phyloP scores from a whole-genome alignment of 768 basidiomycete species.

The Austroboletus eburneus region DNA sequence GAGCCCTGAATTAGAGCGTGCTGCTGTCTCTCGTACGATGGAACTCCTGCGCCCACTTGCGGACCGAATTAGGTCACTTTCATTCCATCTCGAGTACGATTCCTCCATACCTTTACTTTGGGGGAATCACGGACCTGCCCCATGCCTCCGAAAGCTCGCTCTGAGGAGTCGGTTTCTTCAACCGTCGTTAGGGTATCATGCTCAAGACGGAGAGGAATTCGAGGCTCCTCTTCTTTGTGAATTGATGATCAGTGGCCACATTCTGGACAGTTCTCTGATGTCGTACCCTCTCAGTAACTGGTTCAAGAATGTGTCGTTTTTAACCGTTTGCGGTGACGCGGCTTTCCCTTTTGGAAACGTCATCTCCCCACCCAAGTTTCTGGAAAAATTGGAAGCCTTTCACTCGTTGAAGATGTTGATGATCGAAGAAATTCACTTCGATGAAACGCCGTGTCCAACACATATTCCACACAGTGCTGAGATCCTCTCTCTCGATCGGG shows the following conservation, averaged over 20 bases:
- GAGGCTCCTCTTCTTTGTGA: too few species aligned
- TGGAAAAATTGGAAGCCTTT: too few species aligned
- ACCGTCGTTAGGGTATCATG: too few species aligned
- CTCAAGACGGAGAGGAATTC: too few species aligned
- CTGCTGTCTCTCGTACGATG: not conserved
- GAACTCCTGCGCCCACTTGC: constrained; percentile 1
- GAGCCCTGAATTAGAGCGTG: not conserved
- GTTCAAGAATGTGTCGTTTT: constrained; percentile 4
- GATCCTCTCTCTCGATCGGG: not conserved
- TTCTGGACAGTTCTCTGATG: constrained; percentile 6
- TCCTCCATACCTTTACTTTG: constrained; percentile 3
- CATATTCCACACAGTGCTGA: too few species aligned
- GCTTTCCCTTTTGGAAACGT: not conserved
- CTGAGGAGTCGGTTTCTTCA: too few species aligned
- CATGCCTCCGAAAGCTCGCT: too few species aligned
- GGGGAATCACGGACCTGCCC: constrained; percentile 5
- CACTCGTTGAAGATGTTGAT: too few species aligned
- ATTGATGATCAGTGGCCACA: constrained; percentile 1
- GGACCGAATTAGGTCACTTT: constrained; percentile 4
- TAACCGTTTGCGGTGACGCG: constrained; percentile 2
- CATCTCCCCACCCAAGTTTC: constrained; percentile 5
- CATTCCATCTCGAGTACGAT: constrained; percentile 1
- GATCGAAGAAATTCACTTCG: constrained; percentile 6
- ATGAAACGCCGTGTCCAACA: not conserved
- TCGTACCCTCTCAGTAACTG: constrained; percentile 1